A percentile compares a stretch with the other conserved stretches of the same genome.
These are phyloP conservation scores for Podila epigama DNA, from an alignment of 192 early-diverging fungal species.

Conservation along the genomic window DNA sequence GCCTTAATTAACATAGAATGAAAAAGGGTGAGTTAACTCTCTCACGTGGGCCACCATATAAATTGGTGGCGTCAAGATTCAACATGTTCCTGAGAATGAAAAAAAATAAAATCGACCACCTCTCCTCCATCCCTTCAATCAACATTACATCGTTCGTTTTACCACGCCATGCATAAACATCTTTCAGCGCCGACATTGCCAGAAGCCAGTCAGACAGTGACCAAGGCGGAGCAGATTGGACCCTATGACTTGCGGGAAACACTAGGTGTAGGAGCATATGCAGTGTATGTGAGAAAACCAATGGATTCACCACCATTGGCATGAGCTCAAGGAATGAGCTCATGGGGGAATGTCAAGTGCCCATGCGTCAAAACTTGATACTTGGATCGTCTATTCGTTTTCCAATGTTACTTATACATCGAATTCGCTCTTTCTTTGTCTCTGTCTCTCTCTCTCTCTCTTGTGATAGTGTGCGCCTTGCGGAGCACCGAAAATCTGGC, in stretches of 20 bases:
- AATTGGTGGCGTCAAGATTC: conserved; percentile 1
- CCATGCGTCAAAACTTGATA: too few species aligned
- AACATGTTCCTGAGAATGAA: too few species aligned
- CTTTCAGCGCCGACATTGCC: conserved; percentile 40
- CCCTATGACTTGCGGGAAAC: conserved; percentile 46
- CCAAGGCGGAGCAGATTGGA: conserved; percentile 40
- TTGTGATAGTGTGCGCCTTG: conserved; percentile 70
- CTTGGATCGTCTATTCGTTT: too few species aligned
- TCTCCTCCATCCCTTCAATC: neutral
- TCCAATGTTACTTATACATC: too few species aligned
- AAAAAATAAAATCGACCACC: neutral
- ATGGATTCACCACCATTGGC: neutral
- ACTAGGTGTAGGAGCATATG: conserved; percentile 45
- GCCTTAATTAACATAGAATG: conserved; percentile 1
- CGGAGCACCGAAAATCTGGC: conserved; percentile 50
- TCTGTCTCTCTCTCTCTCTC: too few species aligned
- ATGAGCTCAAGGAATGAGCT: neutral
- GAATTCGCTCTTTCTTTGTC: too few species aligned
- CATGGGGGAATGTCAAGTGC: neutral
- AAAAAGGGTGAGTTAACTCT: neutral
- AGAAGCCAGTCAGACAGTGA: conserved; percentile 37
- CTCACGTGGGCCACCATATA: too few species aligned
- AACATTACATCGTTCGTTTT: too few species aligned
- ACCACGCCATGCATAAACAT: conserved; percentile 31
- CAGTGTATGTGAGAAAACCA: conserved; percentile 19